Base-by-base conservation (phyloP, 179 eudicot species). In the Drosera spatulata region DNA sequence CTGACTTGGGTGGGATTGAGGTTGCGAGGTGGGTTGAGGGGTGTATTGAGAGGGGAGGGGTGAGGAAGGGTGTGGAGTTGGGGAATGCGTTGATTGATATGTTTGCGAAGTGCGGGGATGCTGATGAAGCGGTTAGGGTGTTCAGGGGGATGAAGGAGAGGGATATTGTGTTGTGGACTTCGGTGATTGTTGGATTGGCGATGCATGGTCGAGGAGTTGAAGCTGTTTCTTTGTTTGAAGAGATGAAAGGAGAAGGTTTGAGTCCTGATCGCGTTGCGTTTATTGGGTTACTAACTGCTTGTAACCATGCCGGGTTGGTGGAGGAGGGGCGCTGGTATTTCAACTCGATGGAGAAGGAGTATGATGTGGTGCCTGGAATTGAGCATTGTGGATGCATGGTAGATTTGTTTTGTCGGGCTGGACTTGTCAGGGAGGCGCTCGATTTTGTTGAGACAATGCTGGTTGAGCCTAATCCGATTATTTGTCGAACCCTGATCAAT, bases 371-470 rank as follows among this genome's bases (percentile, higher is more conserved):
- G 10, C 85, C 83, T 10, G 78, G 73, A 64, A 76, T 85, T 46
- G 82, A 85, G 71, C 91, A 85, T 58, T 85, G 80, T 60, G 87
- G 91, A 3, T 82, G 87, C 64, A 80, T 85, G 83, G 87, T 82
- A 60, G 87, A 85, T 75, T 54, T 85, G 50, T 70, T 85, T 7
- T 71, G 85, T 50, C 58, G 87, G 71, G 85, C 81, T 33, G 91
- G 85, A 47, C 72, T 70, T 13, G 75, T 82, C 2, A 66, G 71
- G 51, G 83, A 77, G 58, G 91, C 91, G 5, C 61, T 77, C 12
- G 69, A 73, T 38, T 71, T 82, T 67, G 72, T 85, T 39, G 58
- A 78, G 43, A 73, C 55, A 42, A 80, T 85, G 87, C 82, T 87
- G 2, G 57, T 85, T 58, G 79, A 76, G 50, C 83, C 85, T 51